Evolutionary conservation across 1,284 basidiomycete genomes (phyloP), one percentile per base, ranked within the genome.

Genomic region (Chiua sp.): DNA sequence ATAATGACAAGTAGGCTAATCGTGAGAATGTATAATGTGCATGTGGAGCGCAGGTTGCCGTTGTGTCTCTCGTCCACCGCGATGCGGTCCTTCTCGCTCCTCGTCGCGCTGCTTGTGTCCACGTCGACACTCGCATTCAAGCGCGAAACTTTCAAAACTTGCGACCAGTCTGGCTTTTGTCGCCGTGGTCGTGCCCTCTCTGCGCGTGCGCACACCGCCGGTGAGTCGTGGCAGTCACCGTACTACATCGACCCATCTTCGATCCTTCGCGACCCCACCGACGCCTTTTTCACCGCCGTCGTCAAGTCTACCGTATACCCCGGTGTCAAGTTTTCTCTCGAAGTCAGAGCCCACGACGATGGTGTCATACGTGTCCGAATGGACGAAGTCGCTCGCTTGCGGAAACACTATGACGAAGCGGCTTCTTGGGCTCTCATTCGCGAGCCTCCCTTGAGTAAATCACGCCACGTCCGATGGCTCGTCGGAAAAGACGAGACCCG

Each of bases 91-190:
- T 39, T 63, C 16, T 60, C 59, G 44, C 44, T 67, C 35, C 50
- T 71, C 54, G 59, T 64, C 37, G 65, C 67, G 39, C 60, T 79
- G 53, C 60, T 79, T 47, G 67, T 68, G 53, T 65, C 74, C 39
- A 48, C 65, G 69, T 62, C 72, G 22, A 66, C 72, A 1, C 65
- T 83, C 28, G 86, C 88, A 32, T 84, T 92, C 73, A 92, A 91
- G 75, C 76, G 82, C 46, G 83, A 90, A 61, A 93, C 98, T 76
- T 98, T 96, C 82, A 98, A 97, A 77, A 93, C 87, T 62, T 98
- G 96, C 73, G 83, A 84, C 22, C 93, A 98, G 75, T 86, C 93
- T 1, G 93, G 92, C 18, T 98, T 98, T 79, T 98, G 96, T 79
- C 87, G 92, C 51, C 83, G 95, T 63, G 92, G 94, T 55, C 87